Base-by-base conservation (phyloP, 345 rosid genomes). In the Theobroma cacao region DNA sequence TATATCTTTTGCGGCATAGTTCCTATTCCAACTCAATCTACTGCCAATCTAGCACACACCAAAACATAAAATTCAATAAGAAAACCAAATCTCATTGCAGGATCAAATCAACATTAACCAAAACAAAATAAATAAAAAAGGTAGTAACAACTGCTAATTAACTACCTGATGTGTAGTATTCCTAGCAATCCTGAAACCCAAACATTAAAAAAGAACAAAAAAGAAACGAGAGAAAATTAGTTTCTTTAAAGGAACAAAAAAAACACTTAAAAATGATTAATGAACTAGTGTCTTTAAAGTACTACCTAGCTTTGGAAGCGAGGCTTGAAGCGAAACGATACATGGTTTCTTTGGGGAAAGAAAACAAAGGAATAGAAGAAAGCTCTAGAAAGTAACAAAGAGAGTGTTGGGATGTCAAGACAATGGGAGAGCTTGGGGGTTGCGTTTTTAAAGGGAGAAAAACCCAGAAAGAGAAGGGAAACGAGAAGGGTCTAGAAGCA, bases 1-100 rank as follows among this genome's bases (percentile, higher is more conserved):
- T n/a, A 90, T 91, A 72, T 96, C 98, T 85, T 96, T 96, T 1
- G 97, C 94, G 0, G 97, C 97, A 92, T 96, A 94, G 74, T 87
- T 92, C 75, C 99, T 89, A 78, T 80, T 85, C 88, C 95, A 94
- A 77, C 60, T 88, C 78, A 91, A 81, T 70, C 93, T 90, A 75
- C 90, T 89, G 78, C 89, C 97, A 86, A 94, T 75, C 98, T 94
- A 85, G 72, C 22, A 56, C 60, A 65, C 60, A 30, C 43, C 72
- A 8, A 34, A 14, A 6, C 1, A 45, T 6, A 79, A 14, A 63
- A 36, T 38, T 33, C 76, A 64, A 7, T 7, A 47, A n/a, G 56
- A 36, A 22, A 1, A n/a, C n/a, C n/a, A n/a, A 64, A 9, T 3
- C 36, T 73, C 22, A 48, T 20, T 14, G 45, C 31, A 12, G 2